Base-by-base conservation (phyloP, 805 yeast genomes). In the Candida arabinofermentans region DNA sequence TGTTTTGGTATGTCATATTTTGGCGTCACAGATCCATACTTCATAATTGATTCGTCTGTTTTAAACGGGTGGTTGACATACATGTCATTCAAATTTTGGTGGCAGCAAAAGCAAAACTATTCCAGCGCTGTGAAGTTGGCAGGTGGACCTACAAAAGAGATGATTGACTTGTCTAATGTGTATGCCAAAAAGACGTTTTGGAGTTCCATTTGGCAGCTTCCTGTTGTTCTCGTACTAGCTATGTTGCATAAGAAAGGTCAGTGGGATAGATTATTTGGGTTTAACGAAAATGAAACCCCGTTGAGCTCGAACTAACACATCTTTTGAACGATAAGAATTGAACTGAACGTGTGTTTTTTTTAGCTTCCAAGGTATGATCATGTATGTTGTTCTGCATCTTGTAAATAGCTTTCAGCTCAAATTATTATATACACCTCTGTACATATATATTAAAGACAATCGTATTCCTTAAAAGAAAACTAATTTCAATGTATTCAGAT, bases 241-340 rank as follows among this genome's bases (percentile, higher is more conserved):
- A 91, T 93, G 89, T 61, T 93, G 39, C 98, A 93, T 64, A 93
- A 93, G 65, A 83, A 83, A 60, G 96, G 96, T 5, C 88, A 89
- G 59, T 91, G 97, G 97, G 96, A 89, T 58, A 73, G 86, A 70
- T 53, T 82, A 21, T 70, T 70, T 13, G 44, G 43, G 5, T 44
- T 50, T 4, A 62, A 55, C 10, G 55, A 59, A 16, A 57, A 62
- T 13, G 37, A 39, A 16, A 42, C 41, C 8, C 32, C 5, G 14
- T 29, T 29, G 32, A 10, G n/a, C 6, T 17, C 32, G 6, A 19
- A 8, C 10, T 29, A 10, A 29, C 9, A 8, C 10, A 14, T 16
- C n/a, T n/a, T n/a, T n/a, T n/a, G n/a, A n/a, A n/a, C n/a, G n/a
- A n/a, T n/a, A n/a, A n/a, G n/a, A n/a, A n/a, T n/a, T n/a, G n/a